Conservation (phyloP, 495 filamentous ascomycete species). For the Tetracladium setigerum region DNA sequence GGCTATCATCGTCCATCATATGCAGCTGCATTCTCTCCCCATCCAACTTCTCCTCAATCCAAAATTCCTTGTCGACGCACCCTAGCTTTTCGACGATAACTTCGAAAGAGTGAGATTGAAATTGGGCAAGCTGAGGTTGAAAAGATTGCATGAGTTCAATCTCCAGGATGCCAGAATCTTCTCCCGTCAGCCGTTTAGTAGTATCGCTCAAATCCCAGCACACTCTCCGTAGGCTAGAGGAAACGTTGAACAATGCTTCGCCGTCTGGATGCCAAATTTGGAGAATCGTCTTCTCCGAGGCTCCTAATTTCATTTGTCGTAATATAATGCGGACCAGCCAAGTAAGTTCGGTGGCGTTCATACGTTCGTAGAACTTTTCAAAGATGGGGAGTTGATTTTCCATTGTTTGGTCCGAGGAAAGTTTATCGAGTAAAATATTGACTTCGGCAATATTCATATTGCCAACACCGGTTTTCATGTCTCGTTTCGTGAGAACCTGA, state of each 20-base stretch:
- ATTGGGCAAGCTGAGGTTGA: conserved; percentile 93
- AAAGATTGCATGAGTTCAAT: conserved; percentile 91
- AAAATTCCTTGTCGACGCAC: conserved; percentile 66
- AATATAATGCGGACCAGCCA: conserved; percentile 95
- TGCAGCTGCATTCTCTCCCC: conserved; percentile 97
- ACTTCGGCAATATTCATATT: conserved; percentile 81
- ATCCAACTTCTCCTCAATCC: conserved; percentile 97
- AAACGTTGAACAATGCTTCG: conserved; percentile 83
- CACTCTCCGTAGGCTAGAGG: conserved; percentile 79
- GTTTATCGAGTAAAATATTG: conserved; percentile 75
- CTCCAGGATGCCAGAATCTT: conserved; percentile 48
- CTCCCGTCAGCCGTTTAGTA: conserved; percentile 61
- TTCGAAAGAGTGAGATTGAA: conserved; percentile 79
- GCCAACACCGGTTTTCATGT: conserved; percentile 66
- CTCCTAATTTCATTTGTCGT: conserved; percentile 96
- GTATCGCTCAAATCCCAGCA: conserved; percentile 92
- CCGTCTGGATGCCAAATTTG: conserved; percentile 86
- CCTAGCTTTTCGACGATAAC: conserved; percentile 70
- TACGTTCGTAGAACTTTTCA: conserved; percentile 73
- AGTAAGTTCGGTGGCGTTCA: conserved; percentile 89
- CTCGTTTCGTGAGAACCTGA: conserved; percentile 78
- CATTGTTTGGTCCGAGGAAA: conserved; percentile 71
- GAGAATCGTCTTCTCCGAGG: conserved; percentile 81
- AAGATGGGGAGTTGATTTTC: conserved; percentile 74
- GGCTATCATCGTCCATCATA: conserved; percentile 64